Evolutionary conservation across 2,329 filamentous ascomycete genomes (phyloP).

Genomic region (Ophiosphaerella narmari): DNA sequence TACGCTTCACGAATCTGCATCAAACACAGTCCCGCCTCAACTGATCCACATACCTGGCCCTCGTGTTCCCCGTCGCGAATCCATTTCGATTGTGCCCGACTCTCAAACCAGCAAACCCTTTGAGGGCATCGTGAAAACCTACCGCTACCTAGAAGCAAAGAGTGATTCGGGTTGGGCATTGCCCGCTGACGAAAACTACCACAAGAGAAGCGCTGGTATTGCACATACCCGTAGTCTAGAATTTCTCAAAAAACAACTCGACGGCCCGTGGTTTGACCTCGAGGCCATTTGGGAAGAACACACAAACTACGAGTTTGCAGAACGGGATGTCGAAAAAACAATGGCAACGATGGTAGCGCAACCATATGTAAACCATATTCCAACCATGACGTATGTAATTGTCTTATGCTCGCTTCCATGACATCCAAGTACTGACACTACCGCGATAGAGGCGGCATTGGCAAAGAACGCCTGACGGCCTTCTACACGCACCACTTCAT

Average conservation of each 20-base stretch:
- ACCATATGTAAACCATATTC: slow-evolving; percentile 79
- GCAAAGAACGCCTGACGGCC: slow-evolving; percentile 62
- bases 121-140: slow-evolving; percentile 24
- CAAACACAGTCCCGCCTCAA: slow-evolving; percentile 27
- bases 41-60: slow-evolving; percentile 36
- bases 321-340: slow-evolving; percentile 70
- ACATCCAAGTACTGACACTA: neutral
- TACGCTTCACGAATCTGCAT: slow-evolving; percentile 22
- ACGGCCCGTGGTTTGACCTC: slow-evolving; percentile 72
- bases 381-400: slow-evolving; percentile 58
- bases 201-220: slow-evolving; percentile 60
- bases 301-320: slow-evolving; percentile 71
- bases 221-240: slow-evolving; percentile 69
- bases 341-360: slow-evolving; percentile 83
- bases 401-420: neutral
- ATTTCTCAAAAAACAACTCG: slow-evolving; percentile 66
- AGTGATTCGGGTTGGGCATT: slow-evolving; percentile 34
- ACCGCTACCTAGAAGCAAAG: slow-evolving; percentile 31
- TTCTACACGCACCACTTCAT: slow-evolving; percentile 80
- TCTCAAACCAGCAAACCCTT: slow-evolving; percentile 7
- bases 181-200: slow-evolving; percentile 38
- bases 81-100: slow-evolving; percentile 23
- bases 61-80: slow-evolving; percentile 23
- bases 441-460: slow-evolving; percentile 63
- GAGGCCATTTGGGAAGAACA: slow-evolving; percentile 82